phyloP scores from a whole-genome alignment of 352 stramenopile species.

The Elongisporangium prolatum region DNA sequence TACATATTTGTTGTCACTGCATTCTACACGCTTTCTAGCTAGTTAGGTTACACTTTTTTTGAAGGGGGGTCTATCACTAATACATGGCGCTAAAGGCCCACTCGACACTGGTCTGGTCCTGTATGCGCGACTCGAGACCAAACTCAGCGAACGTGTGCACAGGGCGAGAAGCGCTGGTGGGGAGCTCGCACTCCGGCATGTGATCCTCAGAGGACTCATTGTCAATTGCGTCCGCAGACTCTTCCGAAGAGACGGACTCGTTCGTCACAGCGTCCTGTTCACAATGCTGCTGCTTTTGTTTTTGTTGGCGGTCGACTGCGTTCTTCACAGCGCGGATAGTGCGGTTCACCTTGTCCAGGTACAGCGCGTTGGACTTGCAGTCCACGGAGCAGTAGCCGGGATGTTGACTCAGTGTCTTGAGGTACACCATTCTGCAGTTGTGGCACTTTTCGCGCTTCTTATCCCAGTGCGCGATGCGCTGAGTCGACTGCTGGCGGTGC shows the following conservation, averaged over 20 bases:
- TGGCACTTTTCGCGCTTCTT: constrained; percentile 81
- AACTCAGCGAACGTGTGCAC: constrained; percentile 76
- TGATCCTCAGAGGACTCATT: constrained; percentile 7
- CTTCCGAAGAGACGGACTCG: constrained; percentile 7
- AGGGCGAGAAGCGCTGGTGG: constrained; percentile 1
- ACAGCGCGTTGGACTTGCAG: constrained; percentile 85
- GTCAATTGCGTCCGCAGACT: constrained; percentile 4
- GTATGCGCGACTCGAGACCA: constrained; percentile 56
- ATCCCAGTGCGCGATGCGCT: constrained; percentile 75
- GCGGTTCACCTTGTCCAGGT: constrained; percentile 80
- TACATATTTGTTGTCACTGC: constrained; percentile 16
- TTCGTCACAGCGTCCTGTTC: constrained; percentile 7
- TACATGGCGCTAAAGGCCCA: constrained; percentile 80
- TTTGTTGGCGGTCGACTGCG: constrained; percentile 47
- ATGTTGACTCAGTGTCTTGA: constrained; percentile 79
- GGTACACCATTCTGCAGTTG: constrained; percentile 84
- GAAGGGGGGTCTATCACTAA: constrained; percentile 20
- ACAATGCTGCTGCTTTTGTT: constrained; percentile 19
- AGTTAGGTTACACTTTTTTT: constrained; percentile 14
- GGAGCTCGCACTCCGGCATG: constrained; percentile 10
- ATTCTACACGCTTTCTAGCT: constrained; percentile 5
- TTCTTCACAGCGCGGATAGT: constrained; percentile 75
- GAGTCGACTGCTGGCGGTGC: constrained; percentile 2
- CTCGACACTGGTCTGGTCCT: constrained; percentile 53
- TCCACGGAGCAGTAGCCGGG: constrained; percentile 81